Evolutionary conservation across 169 alveolate genomes (phyloP).

Genomic region (Plasmodium chabaudi): DNA sequence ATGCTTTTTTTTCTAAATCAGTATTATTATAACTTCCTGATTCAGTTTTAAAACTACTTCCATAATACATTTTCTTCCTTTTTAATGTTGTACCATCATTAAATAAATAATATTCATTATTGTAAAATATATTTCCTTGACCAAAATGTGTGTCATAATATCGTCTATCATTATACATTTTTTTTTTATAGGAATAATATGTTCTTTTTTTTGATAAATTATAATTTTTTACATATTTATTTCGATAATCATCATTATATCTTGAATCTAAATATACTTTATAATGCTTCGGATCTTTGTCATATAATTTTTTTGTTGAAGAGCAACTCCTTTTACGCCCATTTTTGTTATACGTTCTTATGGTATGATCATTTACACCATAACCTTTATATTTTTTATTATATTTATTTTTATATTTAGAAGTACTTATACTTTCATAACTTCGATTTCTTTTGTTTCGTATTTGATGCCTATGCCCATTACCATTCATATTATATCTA

Average conservation of each 20-base stretch:
- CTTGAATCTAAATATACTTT: slow-evolving; percentile 35
- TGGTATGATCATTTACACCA: slow-evolving; percentile 3
- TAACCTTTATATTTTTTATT: slow-evolving; percentile 35
- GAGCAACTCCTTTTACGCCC: slow-evolving; percentile 42
- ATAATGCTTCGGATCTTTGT: slow-evolving; percentile 18
- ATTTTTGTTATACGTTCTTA: slow-evolving; percentile 31
- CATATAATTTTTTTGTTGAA: slow-evolving; percentile 24
- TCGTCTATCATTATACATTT: slow-evolving; percentile 37
- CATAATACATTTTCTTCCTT: slow-evolving; percentile 35
- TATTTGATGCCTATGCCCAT: neutral
- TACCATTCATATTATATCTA: neutral
- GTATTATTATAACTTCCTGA: slow-evolving; percentile 34
- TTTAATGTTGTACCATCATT: slow-evolving; percentile 59
- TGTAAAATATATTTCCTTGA: slow-evolving; percentile 60
- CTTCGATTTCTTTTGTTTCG: slow-evolving; percentile 41
- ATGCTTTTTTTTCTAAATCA: slow-evolving; percentile 1
- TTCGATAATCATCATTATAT: slow-evolving; percentile 52
- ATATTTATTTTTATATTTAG: slow-evolving; percentile 23
- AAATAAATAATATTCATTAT: slow-evolving; percentile 63
- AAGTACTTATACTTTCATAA: slow-evolving; percentile 25
- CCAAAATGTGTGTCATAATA: slow-evolving; percentile 69
- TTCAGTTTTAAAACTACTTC: slow-evolving; percentile 17
- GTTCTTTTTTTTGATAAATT: slow-evolving; percentile 39
- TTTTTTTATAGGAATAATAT: slow-evolving; percentile 61
- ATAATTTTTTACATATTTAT: slow-evolving; percentile 24